These are phyloP conservation scores for Wallacemonas sp. DNA, from an alignment of 208 protist genomes.

Conservation along the genomic window DNA sequence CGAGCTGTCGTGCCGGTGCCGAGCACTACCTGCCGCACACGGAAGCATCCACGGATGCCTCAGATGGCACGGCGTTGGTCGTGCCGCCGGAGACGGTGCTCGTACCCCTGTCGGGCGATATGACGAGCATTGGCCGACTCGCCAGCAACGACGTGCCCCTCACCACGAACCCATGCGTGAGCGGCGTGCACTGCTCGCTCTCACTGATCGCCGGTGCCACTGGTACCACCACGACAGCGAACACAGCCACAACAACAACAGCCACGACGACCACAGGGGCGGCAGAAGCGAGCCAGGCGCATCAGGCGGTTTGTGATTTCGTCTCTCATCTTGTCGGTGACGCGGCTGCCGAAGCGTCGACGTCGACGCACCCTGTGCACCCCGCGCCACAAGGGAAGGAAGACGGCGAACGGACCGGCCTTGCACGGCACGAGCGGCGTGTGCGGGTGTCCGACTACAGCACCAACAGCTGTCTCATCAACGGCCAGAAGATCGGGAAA, in stretches of 20 bases:
- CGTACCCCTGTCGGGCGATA: constrained; percentile 30
- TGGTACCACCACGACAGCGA: neutral
- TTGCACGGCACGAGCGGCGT: no score
- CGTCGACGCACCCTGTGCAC: no score
- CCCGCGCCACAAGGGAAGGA: no score
- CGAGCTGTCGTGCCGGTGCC: neutral
- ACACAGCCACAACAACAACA: neutral
- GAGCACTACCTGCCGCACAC: neutral
- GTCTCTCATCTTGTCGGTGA: constrained; percentile 1
- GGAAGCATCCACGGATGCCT: neutral
- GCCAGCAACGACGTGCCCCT: constrained; percentile 39
- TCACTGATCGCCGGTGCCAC: constrained; percentile 21
- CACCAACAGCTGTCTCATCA: constrained; percentile 56
- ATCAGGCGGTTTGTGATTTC: neutral
- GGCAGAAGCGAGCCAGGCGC: neutral
- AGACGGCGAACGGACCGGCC: no score
- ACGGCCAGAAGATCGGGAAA: constrained; percentile 39
- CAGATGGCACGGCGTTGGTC: neutral
- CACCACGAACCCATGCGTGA: constrained; percentile 49
- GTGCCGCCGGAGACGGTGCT: constrained; percentile 16
- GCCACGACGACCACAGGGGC: neutral
- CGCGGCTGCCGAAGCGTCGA: neutral
- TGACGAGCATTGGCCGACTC: constrained; percentile 41
- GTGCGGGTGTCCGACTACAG: constrained; percentile 54
- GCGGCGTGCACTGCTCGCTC: constrained; percentile 47